Base-by-base conservation (phyloP, 371 early-diverging fungal species). In the Mucor piriformis region DNA sequence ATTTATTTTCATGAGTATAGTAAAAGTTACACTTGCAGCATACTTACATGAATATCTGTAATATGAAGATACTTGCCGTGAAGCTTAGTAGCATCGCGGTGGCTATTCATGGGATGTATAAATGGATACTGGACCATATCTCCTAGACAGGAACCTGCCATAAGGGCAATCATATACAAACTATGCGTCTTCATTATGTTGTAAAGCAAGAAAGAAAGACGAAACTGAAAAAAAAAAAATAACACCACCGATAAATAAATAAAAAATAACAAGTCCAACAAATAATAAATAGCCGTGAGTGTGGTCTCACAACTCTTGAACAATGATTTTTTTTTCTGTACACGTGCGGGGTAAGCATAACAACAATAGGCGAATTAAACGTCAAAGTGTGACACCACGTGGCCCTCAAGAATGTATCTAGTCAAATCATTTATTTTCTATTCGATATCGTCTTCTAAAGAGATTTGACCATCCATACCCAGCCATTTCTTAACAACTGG, bases 41-140 rank as follows among this genome's bases (percentile, higher is more conserved):
- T 18, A 3, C 57, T 81, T 63, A 83, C 73, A 64, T 89, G 89
- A 43, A 89, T 74, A 57, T 89, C 89, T 1, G 88, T 89, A n/a
- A 89, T 80, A 55, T 89, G 89, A n/a, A 89, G 62, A 63, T 84
- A 89, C 21, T 61, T 67, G 1, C 84, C 84, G 33, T 66, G 57
- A 3, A 58, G 12, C 16, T 27, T 3, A 1, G 47, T 20, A 27
- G 12, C 44, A 32, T 7, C 23, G 35, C 33, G 33, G 20, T 46
- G 10, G 24, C 8, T n/a, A n/a, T n/a, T 23, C 10, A 23, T 24
- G 18, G 46, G 24, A 16, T 47, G 53, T 18, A 60, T 44, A 38
- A 64, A 64, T n/a, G 58, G 49, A 13, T 64, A 49, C 21, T 63
- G 57, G 12, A 38, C 29, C 27, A 4, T 11, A 10, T 46, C 11